A percentile compares a stretch with the other conserved stretches of the same genome.
Evolutionary conservation across 306 rosid genomes (phyloP).

Genomic region (Corylus americana): DNA sequence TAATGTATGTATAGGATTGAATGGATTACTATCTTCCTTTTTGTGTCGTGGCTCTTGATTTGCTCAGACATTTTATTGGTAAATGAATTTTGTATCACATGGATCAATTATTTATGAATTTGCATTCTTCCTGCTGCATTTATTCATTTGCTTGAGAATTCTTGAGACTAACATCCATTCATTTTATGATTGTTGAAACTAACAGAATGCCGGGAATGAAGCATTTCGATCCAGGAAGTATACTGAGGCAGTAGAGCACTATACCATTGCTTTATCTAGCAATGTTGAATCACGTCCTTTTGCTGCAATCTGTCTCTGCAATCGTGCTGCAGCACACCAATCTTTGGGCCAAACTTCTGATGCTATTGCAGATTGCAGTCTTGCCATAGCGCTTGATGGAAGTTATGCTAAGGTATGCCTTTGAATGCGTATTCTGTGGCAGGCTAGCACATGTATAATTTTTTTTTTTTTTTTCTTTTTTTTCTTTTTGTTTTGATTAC

Average conservation of each 20-base stretch:
- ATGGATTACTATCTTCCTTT: constrained; percentile 4
- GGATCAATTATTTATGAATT: not conserved
- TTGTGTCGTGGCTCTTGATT: not conserved
- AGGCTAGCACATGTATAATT: not conserved
- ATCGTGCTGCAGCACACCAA: constrained; percentile 95
- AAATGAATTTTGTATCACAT: not conserved
- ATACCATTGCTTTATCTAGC: constrained; percentile 76
- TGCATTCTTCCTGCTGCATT: not conserved
- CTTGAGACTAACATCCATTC: constrained; percentile 25
- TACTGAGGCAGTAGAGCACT: constrained; percentile 75
- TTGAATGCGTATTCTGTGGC: not conserved
- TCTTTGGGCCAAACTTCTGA: constrained; percentile 83
- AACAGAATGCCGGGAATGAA: constrained; percentile 85
- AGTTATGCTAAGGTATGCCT: constrained; percentile 75
- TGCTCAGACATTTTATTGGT: not conserved
- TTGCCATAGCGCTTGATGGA: constrained; percentile 83
- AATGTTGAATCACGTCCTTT: constrained; percentile 74
- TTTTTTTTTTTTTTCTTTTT: not conserved
- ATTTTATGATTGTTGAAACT: constrained; percentile 26
- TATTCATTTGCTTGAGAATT: constrained; percentile 9
- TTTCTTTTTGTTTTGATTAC: not conserved
- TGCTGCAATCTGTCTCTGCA: constrained; percentile 84
- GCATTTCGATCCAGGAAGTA: constrained; percentile 63
- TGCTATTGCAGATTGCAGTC: constrained; percentile 93
- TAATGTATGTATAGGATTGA: not conserved